Evolutionary conservation across 2,329 filamentous ascomycete species (phyloP).

Genomic region (Fusarium bulbicola): DNA sequence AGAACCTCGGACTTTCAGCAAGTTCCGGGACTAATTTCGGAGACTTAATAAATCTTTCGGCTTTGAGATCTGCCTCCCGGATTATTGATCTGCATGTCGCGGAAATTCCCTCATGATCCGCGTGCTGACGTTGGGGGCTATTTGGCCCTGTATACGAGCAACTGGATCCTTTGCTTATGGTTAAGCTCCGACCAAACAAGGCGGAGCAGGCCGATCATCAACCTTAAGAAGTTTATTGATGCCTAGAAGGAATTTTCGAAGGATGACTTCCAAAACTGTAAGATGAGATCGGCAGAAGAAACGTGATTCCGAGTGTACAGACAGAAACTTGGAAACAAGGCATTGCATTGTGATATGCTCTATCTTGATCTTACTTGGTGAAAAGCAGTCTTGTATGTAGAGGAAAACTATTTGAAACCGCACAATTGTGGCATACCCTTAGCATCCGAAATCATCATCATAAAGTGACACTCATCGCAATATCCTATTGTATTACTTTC

Average conservation of each 20-base stretch:
- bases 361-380: rapidly evolving
- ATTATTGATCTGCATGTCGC: not conserved
- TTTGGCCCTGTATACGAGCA: not conserved
- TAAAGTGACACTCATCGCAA: rapidly evolving
- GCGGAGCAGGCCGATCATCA: not conserved
- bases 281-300: not conserved
- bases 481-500: rapidly evolving
- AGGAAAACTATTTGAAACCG: not conserved
- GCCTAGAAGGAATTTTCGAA: not conserved
- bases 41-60: not conserved
- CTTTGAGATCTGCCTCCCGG: not conserved
- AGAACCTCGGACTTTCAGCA: not conserved
- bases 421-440: not conserved
- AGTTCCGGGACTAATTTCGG: not conserved
- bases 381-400: rapidly evolving
- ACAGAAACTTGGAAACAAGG: rapidly evolving
- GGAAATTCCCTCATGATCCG: not conserved
- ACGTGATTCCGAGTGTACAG: not conserved
- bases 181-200: not conserved
- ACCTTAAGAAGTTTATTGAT: not conserved
- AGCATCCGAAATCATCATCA: not conserved
- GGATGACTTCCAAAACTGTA: not conserved
- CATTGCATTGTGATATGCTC: not conserved
- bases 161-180: not conserved
- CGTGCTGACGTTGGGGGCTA: not conserved